phyloP scores from a whole-genome alignment of 495 filamentous ascomycete genomes.

The Aspergillus olivimuriae region DNA sequence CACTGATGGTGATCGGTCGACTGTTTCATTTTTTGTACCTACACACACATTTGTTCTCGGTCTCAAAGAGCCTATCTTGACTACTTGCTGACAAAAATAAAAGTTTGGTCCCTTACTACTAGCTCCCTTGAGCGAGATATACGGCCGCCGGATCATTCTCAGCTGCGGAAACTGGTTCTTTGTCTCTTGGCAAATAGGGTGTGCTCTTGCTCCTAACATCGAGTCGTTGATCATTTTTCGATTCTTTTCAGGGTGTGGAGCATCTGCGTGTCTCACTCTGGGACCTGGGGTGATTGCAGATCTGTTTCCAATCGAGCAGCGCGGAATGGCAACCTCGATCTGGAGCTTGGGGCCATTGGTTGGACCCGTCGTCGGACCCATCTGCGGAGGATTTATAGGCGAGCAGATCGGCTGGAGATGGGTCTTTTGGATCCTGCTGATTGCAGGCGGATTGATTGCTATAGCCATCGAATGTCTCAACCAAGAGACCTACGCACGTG shows the following conservation, averaged over 20 bases:
- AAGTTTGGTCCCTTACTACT: constrained; percentile 38
- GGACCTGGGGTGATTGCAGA: constrained; percentile 55
- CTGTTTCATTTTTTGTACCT: too few relatives aligned
- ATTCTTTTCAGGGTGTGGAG: constrained; percentile 56
- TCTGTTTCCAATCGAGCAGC: constrained; percentile 47
- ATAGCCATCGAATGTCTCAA: constrained; percentile 41
- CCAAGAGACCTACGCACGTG: constrained; percentile 45
- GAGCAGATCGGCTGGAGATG: constrained; percentile 52
- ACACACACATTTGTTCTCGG: too few relatives aligned
- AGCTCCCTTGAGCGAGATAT: constrained; percentile 40
- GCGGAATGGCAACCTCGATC: constrained; percentile 53
- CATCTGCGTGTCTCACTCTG: constrained; percentile 36
- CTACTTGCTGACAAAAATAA: too few relatives aligned
- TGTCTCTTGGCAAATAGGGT: constrained; percentile 59
- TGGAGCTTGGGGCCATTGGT: constrained; percentile 47
- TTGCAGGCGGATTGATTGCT: constrained; percentile 34
- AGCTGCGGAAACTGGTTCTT: constrained; percentile 36
- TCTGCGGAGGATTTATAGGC: constrained; percentile 49
- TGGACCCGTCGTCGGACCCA: constrained; percentile 47
- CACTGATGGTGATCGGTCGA: too few relatives aligned
- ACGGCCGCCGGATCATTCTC: constrained; percentile 32
- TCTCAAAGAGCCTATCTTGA: too few relatives aligned
- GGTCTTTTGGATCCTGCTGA: constrained; percentile 60
- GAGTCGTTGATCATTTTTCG: constrained; percentile 56
- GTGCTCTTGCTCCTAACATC: constrained; percentile 58